These are phyloP conservation scores for Elsinoe fawcettii DNA, from an alignment of 2,329 filamentous ascomycete genomes.

Conservation along the genomic window DNA sequence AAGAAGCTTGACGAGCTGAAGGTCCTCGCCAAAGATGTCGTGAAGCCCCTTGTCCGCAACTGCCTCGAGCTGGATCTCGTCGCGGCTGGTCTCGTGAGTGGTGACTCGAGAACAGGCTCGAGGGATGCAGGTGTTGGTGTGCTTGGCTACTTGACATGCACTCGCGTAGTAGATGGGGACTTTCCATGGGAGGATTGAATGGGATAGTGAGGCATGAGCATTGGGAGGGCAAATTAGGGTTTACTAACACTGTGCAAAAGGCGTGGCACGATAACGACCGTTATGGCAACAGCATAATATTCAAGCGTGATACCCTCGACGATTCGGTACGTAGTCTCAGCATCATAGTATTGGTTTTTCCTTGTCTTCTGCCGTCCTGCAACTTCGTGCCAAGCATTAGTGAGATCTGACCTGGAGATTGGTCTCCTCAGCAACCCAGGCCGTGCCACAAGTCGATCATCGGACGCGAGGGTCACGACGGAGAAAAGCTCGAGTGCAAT, in stretches of 20 bases:
- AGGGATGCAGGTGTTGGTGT: constrained; percentile 24
- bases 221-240: not conserved
- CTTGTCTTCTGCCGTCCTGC: not conserved
- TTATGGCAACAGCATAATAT: not conserved
- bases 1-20: constrained; percentile 84
- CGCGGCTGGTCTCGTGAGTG: constrained; percentile 14
- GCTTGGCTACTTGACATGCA: constrained; percentile 55
- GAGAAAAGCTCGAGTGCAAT: too few species aligned
- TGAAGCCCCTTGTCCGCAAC: constrained; percentile 78
- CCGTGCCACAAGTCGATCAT: not conserved
- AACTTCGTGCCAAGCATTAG: not conserved
- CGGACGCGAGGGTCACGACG: too few species aligned
- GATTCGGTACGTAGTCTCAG: constrained; percentile 9
- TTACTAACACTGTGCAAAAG: not conserved
- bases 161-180: constrained; percentile 51
- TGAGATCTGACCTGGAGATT: not conserved
- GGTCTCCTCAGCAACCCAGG: not conserved
- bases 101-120: constrained; percentile 34
- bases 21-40: constrained; percentile 69
- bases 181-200: constrained; percentile 47
- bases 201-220: not conserved
- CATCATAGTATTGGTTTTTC: not conserved
- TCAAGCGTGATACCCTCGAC: constrained; percentile 7
- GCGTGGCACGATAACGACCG: not conserved
- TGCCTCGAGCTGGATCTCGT: constrained; percentile 69